These are phyloP conservation scores for Cadophora luteo-olivacea DNA, from an alignment of 2,329 filamentous ascomycete genomes.

Conservation along the genomic window DNA sequence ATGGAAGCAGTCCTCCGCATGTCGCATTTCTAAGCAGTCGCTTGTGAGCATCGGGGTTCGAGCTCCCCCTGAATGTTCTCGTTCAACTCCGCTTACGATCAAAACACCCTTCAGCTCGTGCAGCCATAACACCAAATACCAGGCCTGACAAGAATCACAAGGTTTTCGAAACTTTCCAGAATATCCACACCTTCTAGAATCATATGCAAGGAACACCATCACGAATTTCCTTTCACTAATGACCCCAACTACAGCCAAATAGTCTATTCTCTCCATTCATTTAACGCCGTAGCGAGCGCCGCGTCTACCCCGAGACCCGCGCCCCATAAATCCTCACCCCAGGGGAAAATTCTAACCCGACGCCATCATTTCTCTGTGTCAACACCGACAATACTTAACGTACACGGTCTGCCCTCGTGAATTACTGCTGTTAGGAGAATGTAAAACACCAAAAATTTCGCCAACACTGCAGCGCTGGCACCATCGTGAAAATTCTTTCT, in stretches of 20 bases:
- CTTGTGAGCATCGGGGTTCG: background rate
- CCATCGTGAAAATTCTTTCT: conserved; percentile 1
- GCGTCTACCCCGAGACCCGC: conserved; percentile 8
- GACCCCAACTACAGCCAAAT: background rate
- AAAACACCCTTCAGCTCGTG: background rate
- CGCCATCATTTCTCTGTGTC: conserved; percentile 35
- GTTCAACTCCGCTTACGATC: conserved; percentile 8
- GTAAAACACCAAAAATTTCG: conserved; percentile 8
- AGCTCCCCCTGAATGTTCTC: background rate
- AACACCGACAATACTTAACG: conserved; percentile 40
- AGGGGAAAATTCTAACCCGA: conserved; percentile 31
- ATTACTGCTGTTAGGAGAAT: conserved; percentile 32
- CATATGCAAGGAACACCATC: background rate
- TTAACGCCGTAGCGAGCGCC: conserved; percentile 18
- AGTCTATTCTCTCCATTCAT: background rate
- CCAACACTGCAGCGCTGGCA: conserved; percentile 5
- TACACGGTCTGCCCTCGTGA: conserved; percentile 36
- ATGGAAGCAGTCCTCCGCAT: conserved; percentile 16
- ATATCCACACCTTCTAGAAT: conserved; percentile 10
- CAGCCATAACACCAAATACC: background rate
- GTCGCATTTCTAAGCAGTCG: conserved; percentile 18
- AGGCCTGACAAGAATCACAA: background rate
- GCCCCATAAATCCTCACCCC: conserved; percentile 18
- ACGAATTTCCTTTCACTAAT: conserved; percentile 6
- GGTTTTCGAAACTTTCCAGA: conserved; percentile 5